Percentiles rank a stretch among this genome's conserved stretches.
Evolutionary conservation across 2,329 filamentous ascomycete species (phyloP).

Genomic region (Fusarium sp.): DNA sequence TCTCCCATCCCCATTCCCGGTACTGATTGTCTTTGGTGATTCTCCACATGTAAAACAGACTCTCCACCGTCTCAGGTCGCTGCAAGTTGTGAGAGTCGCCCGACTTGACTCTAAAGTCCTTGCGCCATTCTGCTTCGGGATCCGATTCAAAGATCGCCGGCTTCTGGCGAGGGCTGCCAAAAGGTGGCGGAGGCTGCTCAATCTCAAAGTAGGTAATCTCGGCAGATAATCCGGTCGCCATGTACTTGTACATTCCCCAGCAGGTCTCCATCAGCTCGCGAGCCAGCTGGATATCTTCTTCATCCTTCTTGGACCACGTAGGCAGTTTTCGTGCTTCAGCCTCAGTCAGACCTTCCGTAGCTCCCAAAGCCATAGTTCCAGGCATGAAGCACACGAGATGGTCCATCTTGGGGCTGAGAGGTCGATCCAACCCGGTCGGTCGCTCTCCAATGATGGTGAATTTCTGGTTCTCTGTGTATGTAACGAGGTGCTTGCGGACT

Average conservation of each 20-base stretch:
- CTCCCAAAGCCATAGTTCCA: slow-evolving; percentile 91
- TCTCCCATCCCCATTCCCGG: slow-evolving; percentile 97
- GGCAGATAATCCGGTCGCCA: slow-evolving; percentile 90
- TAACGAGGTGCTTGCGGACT: slow-evolving; percentile 91
- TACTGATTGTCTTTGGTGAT: slow-evolving; percentile 93
- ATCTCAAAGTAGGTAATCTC: slow-evolving; percentile 96
- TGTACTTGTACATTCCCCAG: slow-evolving; percentile 97
- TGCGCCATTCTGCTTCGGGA: slow-evolving; percentile 76
- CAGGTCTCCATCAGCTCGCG: slow-evolving; percentile 96
- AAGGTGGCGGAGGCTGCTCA: slow-evolving; percentile 74
- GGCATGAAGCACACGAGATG: slow-evolving; percentile 98
- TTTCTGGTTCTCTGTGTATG: slow-evolving; percentile 84
- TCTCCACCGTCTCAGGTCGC: slow-evolving; percentile 96
- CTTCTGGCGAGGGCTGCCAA: slow-evolving; percentile 65
- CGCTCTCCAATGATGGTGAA: slow-evolving; percentile 94
- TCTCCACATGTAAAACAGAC: slow-evolving; percentile 97
- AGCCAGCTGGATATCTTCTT: slow-evolving; percentile 89
- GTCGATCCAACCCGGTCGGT: slow-evolving; percentile 77
- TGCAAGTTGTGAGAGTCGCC: slow-evolving; percentile 95
- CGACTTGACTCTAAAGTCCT: slow-evolving; percentile 85
- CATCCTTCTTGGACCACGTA: slow-evolving; percentile 83
- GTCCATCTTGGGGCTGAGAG: slow-evolving; percentile 93
- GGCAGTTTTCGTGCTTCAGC: slow-evolving; percentile 80
- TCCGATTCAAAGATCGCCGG: slow-evolving; percentile 67
- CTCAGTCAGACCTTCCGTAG: slow-evolving; percentile 84